A percentile compares a stretch with the other conserved stretches of the same genome.
These are phyloP conservation scores for Prillingera fragicola DNA, from an alignment of 1,284 basidiomycete genomes.

Conservation along the genomic window DNA sequence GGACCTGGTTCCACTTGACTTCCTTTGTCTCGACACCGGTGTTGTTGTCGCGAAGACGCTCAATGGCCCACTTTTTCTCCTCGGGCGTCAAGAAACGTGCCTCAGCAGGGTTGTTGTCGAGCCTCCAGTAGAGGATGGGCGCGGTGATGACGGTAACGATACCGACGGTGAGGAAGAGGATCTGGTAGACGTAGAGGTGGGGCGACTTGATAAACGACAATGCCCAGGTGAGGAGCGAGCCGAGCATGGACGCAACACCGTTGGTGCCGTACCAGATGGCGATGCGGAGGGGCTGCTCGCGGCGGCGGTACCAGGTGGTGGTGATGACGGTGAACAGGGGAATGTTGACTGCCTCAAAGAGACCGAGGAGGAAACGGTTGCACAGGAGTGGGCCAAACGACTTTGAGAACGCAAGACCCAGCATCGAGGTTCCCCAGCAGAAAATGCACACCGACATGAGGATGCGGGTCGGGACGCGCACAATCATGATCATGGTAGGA, in stretches of 20 bases:
- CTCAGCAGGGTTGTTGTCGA: constrained; percentile 38
- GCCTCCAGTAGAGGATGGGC: constrained; percentile 30
- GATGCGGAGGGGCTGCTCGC: constrained; percentile 42
- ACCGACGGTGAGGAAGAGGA: constrained; percentile 45
- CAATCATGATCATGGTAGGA: constrained; percentile 42
- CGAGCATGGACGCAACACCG: constrained; percentile 23
- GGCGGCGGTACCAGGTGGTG: constrained; percentile 46
- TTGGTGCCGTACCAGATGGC: constrained; percentile 31
- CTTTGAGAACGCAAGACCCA: constrained; percentile 18
- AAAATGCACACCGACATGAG: constrained; percentile 40
- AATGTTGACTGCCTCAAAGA: constrained; percentile 45
- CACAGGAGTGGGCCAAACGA: constrained; percentile 31
- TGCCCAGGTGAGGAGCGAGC: constrained; percentile 29
- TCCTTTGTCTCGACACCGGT: constrained; percentile 31
- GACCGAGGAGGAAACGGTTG: constrained; percentile 44
- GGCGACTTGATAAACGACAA: constrained; percentile 23
- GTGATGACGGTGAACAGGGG: constrained; percentile 46
- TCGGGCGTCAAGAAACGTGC: constrained; percentile 36
- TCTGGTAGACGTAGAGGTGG: constrained; percentile 26
- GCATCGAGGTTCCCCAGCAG: constrained; percentile 32
- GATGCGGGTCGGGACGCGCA: constrained; percentile 33
- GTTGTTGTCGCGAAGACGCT: constrained; percentile 45
- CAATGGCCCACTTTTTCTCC: constrained; percentile 40
- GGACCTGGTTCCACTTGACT: constrained; percentile 40
- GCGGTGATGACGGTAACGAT: constrained; percentile 43